Conservation (phyloP, 371 early-diverging fungal genomes). For the Mortierella sp. region DNA sequence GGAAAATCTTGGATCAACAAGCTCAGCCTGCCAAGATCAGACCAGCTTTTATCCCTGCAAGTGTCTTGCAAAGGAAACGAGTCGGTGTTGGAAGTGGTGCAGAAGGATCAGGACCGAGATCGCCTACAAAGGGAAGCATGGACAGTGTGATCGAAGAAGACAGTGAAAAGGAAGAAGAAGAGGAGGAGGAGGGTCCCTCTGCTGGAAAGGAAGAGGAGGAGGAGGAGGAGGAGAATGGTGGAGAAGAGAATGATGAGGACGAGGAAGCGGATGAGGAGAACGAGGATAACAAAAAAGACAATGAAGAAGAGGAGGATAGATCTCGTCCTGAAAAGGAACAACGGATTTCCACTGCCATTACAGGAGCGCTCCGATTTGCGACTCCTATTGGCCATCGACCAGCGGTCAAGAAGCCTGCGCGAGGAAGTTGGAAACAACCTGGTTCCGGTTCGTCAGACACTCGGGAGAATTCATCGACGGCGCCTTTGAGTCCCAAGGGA, state of each 20-base stretch:
- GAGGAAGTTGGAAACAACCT: constrained; percentile 36
- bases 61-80: constrained; percentile 40
- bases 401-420: constrained; percentile 44
- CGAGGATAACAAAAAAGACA: no score
- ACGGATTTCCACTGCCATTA: constrained; percentile 7
- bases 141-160: constrained; percentile 2
- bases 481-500: constrained; percentile 20
- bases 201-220: constrained; percentile 14
- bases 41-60: constrained; percentile 49
- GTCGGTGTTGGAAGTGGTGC: constrained; percentile 28
- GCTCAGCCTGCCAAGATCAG: constrained; percentile 22
- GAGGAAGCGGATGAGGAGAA: neutral
- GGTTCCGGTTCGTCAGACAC: neutral
- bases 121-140: neutral
- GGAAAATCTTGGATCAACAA: neutral
- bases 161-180: constrained; percentile 19
- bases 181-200: constrained; percentile 6
- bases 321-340: no score
- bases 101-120: constrained; percentile 14
- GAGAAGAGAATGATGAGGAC: neutral
- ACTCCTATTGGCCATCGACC: constrained; percentile 41
- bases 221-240: neutral
- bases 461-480: neutral
- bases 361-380: constrained; percentile 39
- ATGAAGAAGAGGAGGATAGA: no score